Evolutionary conservation across 2,329 filamentous ascomycete species (phyloP), one percentile per base, ranked within the genome.

Genomic region (Chaetomium olivaceum): DNA sequence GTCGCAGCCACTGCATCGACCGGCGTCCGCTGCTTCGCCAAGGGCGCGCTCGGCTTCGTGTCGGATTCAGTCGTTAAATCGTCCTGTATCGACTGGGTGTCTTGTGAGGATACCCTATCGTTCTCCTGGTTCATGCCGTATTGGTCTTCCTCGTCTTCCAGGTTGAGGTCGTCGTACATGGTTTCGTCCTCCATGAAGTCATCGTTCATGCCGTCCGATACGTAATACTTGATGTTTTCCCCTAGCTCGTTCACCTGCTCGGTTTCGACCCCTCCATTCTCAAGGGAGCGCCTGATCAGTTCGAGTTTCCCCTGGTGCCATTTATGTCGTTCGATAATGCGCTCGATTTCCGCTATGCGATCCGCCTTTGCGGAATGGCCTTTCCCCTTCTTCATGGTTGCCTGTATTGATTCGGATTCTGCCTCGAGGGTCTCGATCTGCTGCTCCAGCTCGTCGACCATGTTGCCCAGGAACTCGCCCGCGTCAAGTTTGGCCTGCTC

Each of bases 231-330:
- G 77, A 99, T 98, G 76, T 88, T 90, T 72, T 98, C 94, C 77
- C 97, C 92, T 62, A 98, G 82, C 2, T 95, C 91, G 69, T 87
- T 89, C 71, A 99, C 93, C 76, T 95, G 89, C 5, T 93, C 91
- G 23, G 90, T 85, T 65, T 98, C 94, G 71, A 98, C 87, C 69
- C 90, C 92, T 64, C 93, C 94, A 75, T 99, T 99, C 76, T 98
- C 93, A 71, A 99, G 81, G 31, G 92, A 91, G 71, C 95, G 88
- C 73, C 94, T 87, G 74, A 98, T 88, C 65, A 98, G 84, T 79
- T 99, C 95, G 69, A 99, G 84, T 76, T 96, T 97, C 70, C 88
- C 87, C 75, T 96, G 91, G 76, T 99, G 95, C 91, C 92, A 98
- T 79, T 97, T 97, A 82, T 98, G 94, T 73, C 91, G 88, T 77